A percentile compares a stretch with the other conserved stretches of the same genome.
Evolutionary conservation across 2,329 filamentous ascomycete genomes (phyloP).

Genomic region (Fusarium odoratissimum): DNA sequence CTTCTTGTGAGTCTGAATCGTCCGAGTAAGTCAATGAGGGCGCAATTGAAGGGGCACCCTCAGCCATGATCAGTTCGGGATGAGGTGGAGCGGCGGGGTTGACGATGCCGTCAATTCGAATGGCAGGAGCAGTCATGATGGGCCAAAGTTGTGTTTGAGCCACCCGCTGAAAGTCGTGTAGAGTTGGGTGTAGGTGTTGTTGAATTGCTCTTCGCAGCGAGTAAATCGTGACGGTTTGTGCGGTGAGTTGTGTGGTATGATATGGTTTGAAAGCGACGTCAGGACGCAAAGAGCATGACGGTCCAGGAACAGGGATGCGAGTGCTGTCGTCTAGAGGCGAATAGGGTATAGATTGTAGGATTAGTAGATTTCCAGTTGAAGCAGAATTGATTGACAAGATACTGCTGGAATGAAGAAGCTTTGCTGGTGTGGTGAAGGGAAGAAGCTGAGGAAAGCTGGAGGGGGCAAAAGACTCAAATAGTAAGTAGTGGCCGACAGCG

Average conservation of each 20-base stretch:
- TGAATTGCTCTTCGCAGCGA: slow-evolving; percentile 36
- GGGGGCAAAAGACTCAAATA: slow-evolving; percentile 39
- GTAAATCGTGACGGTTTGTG: slow-evolving; percentile 23
- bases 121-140: slow-evolving; percentile 47
- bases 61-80: slow-evolving; percentile 57
- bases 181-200: slow-evolving; percentile 22
- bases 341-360: neutral
- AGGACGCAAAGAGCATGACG: slow-evolving; percentile 43
- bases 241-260: slow-evolving; percentile 1
- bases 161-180: slow-evolving; percentile 17
- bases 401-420: neutral
- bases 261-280: slow-evolving; percentile 33
- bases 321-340: neutral
- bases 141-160: slow-evolving; percentile 27
- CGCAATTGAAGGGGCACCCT: slow-evolving; percentile 63
- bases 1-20: slow-evolving; percentile 70
- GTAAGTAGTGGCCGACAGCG: slow-evolving; percentile 37
- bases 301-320: slow-evolving; percentile 13
- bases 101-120: slow-evolving; percentile 48
- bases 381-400: slow-evolving; percentile 43
- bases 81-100: slow-evolving; percentile 55
- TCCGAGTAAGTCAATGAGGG: slow-evolving; percentile 73
- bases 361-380: neutral
- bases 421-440: slow-evolving; percentile 1
- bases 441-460: slow-evolving; percentile 25